Percentiles rank a stretch among this genome's conserved stretches.
phyloP scores from a whole-genome alignment of 345 rosid genomes.

The Camelina laxa region DNA sequence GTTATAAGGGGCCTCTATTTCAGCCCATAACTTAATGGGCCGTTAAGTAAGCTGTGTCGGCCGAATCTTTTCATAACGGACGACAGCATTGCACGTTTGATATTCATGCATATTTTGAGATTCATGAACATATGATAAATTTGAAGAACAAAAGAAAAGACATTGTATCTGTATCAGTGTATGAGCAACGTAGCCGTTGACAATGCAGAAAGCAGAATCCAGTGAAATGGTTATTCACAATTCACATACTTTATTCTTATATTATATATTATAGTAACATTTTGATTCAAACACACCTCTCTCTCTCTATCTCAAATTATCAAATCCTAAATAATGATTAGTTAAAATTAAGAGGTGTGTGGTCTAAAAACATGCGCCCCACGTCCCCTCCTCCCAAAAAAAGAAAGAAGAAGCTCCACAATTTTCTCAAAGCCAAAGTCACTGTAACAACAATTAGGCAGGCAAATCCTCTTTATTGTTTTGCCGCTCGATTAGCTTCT shows the following conservation, averaged over 20 bases:
- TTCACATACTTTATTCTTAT: background rate
- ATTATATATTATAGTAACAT: background rate
- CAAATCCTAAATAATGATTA: slow-evolving; percentile 26
- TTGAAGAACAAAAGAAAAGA: no score
- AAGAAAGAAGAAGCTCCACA: slow-evolving; percentile 22
- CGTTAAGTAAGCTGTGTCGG: background rate
- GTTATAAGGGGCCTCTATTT: slow-evolving; percentile 2
- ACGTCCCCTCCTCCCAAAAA: slow-evolving; percentile 24
- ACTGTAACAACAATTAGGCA: slow-evolving; percentile 21
- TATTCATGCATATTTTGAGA: slow-evolving; percentile 9
- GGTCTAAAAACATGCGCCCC: slow-evolving; percentile 27
- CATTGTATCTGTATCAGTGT: background rate
- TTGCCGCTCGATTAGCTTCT: slow-evolving; percentile 19
- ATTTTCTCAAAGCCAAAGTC: slow-evolving; percentile 24
- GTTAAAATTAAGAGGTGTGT: slow-evolving; percentile 21
- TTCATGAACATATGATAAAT: background rate
- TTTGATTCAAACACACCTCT: background rate
- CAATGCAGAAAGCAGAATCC: slow-evolving; percentile 25
- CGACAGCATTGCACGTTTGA: slow-evolving; percentile 34
- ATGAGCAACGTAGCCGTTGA: slow-evolving; percentile 13
- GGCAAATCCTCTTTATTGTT: background rate
- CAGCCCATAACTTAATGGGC: background rate
- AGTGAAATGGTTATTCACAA: slow-evolving; percentile 4
- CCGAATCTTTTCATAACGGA: background rate
- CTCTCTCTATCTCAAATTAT: slow-evolving; percentile 19